Evolutionary conservation across 305 asterid species (phyloP).

Genomic region (Ruellia speciosa): DNA sequence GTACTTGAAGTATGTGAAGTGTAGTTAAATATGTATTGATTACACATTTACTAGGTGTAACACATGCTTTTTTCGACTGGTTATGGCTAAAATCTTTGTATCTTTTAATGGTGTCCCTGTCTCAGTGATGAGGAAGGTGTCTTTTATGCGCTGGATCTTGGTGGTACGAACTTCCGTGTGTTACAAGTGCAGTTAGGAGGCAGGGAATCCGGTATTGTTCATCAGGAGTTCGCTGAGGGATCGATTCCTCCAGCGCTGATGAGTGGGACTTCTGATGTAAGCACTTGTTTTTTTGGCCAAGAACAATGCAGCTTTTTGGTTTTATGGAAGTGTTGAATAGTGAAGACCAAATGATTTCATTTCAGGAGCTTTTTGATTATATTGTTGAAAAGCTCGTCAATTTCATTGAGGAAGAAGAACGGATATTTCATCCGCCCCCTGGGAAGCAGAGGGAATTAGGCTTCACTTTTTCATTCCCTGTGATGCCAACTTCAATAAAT

Average conservation of each 20-base stretch:
- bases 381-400: constrained; percentile 67
- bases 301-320: not conserved
- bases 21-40: too few relatives aligned
- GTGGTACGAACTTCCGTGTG: constrained; percentile 88
- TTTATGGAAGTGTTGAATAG: not conserved
- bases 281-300: constrained; percentile 5
- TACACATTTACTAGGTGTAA: too few relatives aligned
- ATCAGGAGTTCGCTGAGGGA: constrained; percentile 68
- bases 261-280: constrained; percentile 66
- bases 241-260: constrained; percentile 68
- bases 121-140: constrained; percentile 71
- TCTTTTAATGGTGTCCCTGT: not conserved
- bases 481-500: constrained; percentile 76
- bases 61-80: too few relatives aligned
- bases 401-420: constrained; percentile 60
- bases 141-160: constrained; percentile 80
- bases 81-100: constrained; percentile 12
- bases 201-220: constrained; percentile 40
- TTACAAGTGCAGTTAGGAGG: constrained; percentile 75
- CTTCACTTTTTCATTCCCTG: constrained; percentile 86
- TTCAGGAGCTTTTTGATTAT: constrained; percentile 77
- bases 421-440: constrained; percentile 41
- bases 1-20: too few relatives aligned
- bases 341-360: constrained; percentile 12
- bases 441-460: constrained; percentile 71